These are phyloP conservation scores for Anthoceros angustus DNA, from an alignment of 225 moss, liverwort and hornwort species.

Conservation along the genomic window DNA sequence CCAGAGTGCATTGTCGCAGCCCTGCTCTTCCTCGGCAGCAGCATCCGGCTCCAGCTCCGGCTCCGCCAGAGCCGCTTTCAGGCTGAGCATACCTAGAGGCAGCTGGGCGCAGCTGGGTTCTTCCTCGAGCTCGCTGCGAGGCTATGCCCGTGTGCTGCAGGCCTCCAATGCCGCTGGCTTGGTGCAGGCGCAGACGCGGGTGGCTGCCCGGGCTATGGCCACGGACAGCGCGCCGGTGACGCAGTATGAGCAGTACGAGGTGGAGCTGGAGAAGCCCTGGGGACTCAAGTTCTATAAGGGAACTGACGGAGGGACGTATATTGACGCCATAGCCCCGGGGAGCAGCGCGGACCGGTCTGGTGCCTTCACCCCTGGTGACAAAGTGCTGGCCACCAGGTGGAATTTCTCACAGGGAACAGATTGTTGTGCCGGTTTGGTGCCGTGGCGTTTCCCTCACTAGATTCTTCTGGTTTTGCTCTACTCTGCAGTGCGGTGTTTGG, in stretches of 20 bases:
- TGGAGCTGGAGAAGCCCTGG: conserved; percentile 79
- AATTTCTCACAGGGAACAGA: not conserved
- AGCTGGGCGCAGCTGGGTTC: not conserved
- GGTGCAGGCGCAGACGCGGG: not conserved
- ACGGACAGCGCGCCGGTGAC: conserved; percentile 29
- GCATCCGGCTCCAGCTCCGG: no score
- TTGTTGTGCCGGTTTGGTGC: not conserved
- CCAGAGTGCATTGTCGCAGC: not conserved
- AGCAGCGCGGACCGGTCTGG: conserved; percentile 44
- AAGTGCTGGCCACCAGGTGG: conserved; percentile 62
- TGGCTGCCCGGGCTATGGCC: conserved; percentile 36
- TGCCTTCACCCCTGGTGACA: conserved; percentile 60
- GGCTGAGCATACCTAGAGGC: not conserved
- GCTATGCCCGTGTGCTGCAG: not conserved
- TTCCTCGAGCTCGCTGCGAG: not conserved
- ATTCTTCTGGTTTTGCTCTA: not conserved
- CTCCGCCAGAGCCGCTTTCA: not conserved
- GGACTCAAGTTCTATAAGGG: conserved; percentile 89
- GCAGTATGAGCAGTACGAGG: conserved; percentile 66
- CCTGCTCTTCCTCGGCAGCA: not conserved
- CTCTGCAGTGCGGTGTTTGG: conserved; percentile 77
- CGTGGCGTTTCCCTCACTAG: not conserved
- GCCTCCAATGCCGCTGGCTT: not conserved
- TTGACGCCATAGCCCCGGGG: conserved; percentile 64
- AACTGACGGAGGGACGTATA: conserved; percentile 66